Evolutionary conservation across 2,329 filamentous ascomycete genomes (phyloP).

Genomic region (Clarireedia sp.): DNA sequence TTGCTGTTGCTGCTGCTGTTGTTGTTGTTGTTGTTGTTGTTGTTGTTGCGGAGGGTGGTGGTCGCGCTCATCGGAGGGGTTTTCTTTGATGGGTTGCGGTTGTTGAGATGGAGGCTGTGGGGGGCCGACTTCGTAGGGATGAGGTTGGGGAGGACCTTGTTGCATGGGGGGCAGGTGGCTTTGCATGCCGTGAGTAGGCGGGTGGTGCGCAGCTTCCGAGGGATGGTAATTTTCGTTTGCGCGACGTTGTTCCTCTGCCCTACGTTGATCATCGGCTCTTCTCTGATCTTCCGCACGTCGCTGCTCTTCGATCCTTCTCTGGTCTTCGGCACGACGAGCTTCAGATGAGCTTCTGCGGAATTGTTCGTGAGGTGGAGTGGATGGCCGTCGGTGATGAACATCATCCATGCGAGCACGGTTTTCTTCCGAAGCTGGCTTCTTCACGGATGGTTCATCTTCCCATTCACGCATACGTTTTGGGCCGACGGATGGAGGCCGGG

Average conservation of each 20-base stretch:
- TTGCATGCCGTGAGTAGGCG: slow-evolving; percentile 49
- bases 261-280: slow-evolving; percentile 48
- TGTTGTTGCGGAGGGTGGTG: slow-evolving; percentile 32
- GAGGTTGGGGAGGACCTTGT: slow-evolving; percentile 46
- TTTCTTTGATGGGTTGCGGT: slow-evolving; percentile 37
- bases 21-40: slow-evolving; percentile 13
- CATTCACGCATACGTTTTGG: slow-evolving; percentile 86
- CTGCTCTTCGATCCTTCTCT: slow-evolving; percentile 60
- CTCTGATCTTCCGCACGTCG: slow-evolving; percentile 20
- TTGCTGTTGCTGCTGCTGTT: too few species aligned
- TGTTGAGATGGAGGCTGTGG: slow-evolving; percentile 29
- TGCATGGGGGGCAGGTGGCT: slow-evolving; percentile 57
- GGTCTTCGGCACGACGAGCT: slow-evolving; percentile 50
- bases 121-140: slow-evolving; percentile 38
- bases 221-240: slow-evolving; percentile 78
- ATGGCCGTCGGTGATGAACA: slow-evolving; percentile 68
- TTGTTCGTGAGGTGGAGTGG: slow-evolving; percentile 57
- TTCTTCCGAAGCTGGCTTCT: slow-evolving; percentile 87
- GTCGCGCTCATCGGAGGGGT: slow-evolving; percentile 46
- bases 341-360: slow-evolving; percentile 76
- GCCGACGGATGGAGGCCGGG: slow-evolving; percentile 68
- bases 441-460: slow-evolving; percentile 70
- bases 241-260: slow-evolving; percentile 56
- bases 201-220: slow-evolving; percentile 85
- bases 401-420: slow-evolving; percentile 81